phyloP scores from a whole-genome alignment of 148 eudicot species.

The Rhododendron vialii region DNA sequence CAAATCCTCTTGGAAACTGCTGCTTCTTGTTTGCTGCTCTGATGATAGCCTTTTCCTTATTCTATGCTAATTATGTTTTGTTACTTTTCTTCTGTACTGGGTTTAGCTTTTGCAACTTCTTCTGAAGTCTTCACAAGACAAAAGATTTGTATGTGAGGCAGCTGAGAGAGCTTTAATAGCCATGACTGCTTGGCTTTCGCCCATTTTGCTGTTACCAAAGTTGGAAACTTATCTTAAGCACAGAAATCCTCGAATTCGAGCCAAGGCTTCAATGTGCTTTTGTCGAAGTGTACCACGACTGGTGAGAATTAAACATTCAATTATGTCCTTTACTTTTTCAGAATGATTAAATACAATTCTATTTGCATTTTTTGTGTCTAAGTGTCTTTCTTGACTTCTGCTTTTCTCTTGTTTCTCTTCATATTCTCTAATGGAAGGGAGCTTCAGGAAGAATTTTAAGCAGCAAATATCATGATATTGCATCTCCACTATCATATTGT shows the following conservation, averaged over 20 bases:
- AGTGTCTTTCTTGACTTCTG: not conserved
- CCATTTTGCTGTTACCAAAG: constrained; percentile 48
- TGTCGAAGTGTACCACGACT: constrained; percentile 48
- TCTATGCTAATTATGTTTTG: not conserved
- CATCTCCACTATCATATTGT: not conserved
- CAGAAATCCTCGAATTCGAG: constrained; percentile 64
- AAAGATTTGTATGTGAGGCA: constrained; percentile 68
- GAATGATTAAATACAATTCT: not conserved
- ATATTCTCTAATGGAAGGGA: not conserved
- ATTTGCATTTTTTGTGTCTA: not conserved
- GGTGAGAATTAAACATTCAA: constrained; percentile 29
- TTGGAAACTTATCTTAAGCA: constrained; percentile 49
- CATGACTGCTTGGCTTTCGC: constrained; percentile 49
- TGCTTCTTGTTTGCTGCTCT: not conserved
- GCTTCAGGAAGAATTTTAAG: not conserved
- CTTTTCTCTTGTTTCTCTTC: not conserved
- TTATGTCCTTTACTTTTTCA: not conserved
- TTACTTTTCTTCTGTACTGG: not conserved
- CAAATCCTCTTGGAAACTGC: not conserved
- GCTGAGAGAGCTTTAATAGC: constrained; percentile 53
- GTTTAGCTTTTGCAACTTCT: constrained; percentile 64
- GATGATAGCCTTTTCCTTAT: not conserved
- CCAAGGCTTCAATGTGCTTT: constrained; percentile 62
- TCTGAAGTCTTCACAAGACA: constrained; percentile 69
- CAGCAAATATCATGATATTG: not conserved